A percentile compares a stretch with the other conserved stretches of the same genome.
phyloP scores from a whole-genome alignment of 306 rosid genomes.

The Chamaecrista fasciculata region DNA sequence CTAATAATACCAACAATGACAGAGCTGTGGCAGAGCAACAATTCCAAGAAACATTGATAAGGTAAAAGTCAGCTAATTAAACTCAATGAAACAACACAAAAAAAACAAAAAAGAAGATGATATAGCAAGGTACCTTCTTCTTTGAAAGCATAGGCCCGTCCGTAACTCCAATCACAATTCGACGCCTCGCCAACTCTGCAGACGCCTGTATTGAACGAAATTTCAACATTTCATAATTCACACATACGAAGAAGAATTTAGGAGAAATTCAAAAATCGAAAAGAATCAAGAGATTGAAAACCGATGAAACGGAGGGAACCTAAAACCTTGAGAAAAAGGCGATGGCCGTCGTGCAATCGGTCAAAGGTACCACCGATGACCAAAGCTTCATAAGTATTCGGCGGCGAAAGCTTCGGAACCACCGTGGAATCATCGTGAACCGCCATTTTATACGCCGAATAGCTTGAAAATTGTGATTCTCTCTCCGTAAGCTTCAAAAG shows the following conservation, averaged over 20 bases:
- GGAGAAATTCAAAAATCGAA: background rate
- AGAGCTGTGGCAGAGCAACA: background rate
- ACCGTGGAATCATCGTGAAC: slow-evolving; percentile 43
- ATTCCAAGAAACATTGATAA: background rate
- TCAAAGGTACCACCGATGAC: slow-evolving; percentile 92
- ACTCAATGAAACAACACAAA: background rate
- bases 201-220: slow-evolving; percentile 52
- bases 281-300: background rate
- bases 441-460: slow-evolving; percentile 37
- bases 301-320: background rate
- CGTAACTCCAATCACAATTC: slow-evolving; percentile 75
- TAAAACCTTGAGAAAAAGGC: slow-evolving; percentile 83
- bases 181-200: slow-evolving; percentile 60
- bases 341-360: slow-evolving; percentile 90
- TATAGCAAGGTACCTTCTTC: slow-evolving; percentile 47
- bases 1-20: no score
- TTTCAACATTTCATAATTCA: background rate
- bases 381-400: slow-evolving; percentile 62
- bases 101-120: background rate
- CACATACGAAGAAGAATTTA: background rate
- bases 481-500: background rate
- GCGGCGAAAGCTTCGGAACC: slow-evolving; percentile 55
- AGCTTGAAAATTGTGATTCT: background rate
- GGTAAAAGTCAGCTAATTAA: background rate
- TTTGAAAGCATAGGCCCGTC: slow-evolving; percentile 83